Conservation (phyloP, 768 basidiomycete genomes). For the Amanita brunnescens region DNA sequence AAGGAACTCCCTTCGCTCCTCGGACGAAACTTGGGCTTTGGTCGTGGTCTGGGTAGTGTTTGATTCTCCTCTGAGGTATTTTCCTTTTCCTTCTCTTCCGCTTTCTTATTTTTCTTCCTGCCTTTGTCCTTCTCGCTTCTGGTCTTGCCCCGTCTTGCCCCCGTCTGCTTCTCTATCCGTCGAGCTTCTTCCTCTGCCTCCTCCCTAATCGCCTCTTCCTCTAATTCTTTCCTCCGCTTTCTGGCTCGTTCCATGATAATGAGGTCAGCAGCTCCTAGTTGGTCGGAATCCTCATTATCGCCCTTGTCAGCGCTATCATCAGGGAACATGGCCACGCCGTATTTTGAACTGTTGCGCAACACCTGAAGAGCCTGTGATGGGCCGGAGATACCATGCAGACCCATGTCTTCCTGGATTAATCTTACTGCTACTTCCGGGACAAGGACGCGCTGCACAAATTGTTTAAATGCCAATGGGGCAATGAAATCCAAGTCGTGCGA, state of each 20-base stretch:
- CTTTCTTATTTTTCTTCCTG: background rate
- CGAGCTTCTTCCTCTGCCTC: constrained; percentile 14
- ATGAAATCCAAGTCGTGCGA: constrained; percentile 45
- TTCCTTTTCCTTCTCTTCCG: background rate
- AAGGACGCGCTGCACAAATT: constrained; percentile 79
- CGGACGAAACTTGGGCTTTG: constrained; percentile 15
- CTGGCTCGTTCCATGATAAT: constrained; percentile 48
- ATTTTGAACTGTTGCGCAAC: constrained; percentile 68
- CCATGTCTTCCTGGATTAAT: constrained; percentile 76
- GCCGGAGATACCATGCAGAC: constrained; percentile 29
- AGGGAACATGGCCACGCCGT: constrained; percentile 83
- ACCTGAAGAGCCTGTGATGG: constrained; percentile 43
- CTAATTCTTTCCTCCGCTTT: constrained; percentile 43
- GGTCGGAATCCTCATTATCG: constrained; percentile 18
- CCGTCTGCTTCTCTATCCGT: constrained; percentile 9
- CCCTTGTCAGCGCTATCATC: constrained; percentile 40
- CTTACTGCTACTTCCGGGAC: constrained; percentile 80
- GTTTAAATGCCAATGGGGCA: constrained; percentile 58
- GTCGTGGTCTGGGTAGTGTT: constrained; percentile 18
- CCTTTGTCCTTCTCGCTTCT: constrained; percentile 12
- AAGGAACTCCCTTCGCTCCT: constrained; percentile 5
- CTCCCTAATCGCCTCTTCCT: constrained; percentile 30
- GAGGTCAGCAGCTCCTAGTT: constrained; percentile 36
- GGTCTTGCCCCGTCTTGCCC: background rate
- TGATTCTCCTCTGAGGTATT: background rate